Conservation (phyloP, 23 red algal genomes). For the Gracilaria gracilis region DNA sequence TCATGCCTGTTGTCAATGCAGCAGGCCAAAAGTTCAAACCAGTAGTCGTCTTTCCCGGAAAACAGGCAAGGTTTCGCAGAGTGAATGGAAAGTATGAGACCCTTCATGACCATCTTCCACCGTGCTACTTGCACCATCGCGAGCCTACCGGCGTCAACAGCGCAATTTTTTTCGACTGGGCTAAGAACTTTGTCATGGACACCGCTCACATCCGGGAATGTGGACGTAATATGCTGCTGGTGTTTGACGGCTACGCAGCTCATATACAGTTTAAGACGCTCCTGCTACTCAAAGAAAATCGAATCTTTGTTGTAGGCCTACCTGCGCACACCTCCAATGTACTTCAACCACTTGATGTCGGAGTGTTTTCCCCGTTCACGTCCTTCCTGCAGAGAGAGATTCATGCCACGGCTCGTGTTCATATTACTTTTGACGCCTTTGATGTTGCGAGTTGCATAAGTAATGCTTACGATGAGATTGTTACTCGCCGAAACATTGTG, state of each 20-base stretch:
- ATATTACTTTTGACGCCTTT: too few species aligned
- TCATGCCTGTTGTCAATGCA: background rate
- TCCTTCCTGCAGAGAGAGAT: background rate
- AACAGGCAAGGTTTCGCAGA: background rate
- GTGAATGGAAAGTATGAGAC: background rate
- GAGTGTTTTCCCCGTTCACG: slow-evolving; percentile 27
- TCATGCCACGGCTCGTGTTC: too few species aligned
- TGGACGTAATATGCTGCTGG: background rate
- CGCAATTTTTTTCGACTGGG: background rate
- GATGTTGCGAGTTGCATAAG: background rate
- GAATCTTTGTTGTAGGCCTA: background rate
- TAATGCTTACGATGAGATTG: background rate
- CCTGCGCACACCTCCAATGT: background rate
- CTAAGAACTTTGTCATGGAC: background rate
- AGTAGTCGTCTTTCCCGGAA: background rate
- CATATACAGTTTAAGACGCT: background rate
- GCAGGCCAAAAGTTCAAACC: background rate
- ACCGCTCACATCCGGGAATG: background rate
- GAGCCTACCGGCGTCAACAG: background rate
- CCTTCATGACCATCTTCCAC: background rate
- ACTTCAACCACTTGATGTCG: background rate
- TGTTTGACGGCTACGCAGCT: background rate
- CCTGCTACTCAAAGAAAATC: background rate
- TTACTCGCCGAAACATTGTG: too few species aligned
- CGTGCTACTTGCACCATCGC: background rate